These are phyloP conservation scores for Clonostachys rhizophaga DNA, from an alignment of 2,329 filamentous ascomycete species.

Conservation along the genomic window DNA sequence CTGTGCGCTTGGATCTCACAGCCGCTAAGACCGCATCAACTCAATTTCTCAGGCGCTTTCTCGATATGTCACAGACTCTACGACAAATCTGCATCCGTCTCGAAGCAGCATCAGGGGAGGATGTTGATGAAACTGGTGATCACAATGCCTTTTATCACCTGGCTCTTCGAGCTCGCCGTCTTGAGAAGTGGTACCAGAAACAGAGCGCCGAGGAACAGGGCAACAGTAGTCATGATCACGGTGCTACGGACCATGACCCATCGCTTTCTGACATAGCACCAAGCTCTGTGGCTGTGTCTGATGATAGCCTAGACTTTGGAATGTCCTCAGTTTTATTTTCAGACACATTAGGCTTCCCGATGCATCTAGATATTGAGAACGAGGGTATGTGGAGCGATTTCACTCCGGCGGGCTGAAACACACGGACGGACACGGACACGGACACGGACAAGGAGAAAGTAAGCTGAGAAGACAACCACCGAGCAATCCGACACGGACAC, in stretches of 20 bases:
- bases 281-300: too few relatives aligned
- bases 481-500: conserved; percentile 3
- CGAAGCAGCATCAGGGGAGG: conserved; percentile 10
- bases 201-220: neutral
- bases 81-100: conserved; percentile 19
- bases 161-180: conserved; percentile 6
- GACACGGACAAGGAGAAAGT: conserved; percentile 8
- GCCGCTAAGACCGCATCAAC: neutral
- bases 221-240: too few relatives aligned
- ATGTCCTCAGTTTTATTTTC: too few relatives aligned
- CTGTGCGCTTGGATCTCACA: conserved; percentile 18
- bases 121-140: conserved; percentile 5
- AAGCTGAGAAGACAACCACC: neutral
- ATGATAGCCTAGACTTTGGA: too few relatives aligned
- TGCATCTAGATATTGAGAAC: neutral
- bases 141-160: conserved; percentile 15
- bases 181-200: conserved; percentile 13
- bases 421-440: neutral
- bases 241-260: too few relatives aligned
- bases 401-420: neutral
- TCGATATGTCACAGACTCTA: conserved; percentile 18
- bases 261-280: too few relatives aligned
- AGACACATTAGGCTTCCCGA: too few relatives aligned
- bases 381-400: neutral
- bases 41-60: conserved; percentile 16